Base-by-base conservation (phyloP, 106 monocot genomes). In the Dioscorea zingiberensis region DNA sequence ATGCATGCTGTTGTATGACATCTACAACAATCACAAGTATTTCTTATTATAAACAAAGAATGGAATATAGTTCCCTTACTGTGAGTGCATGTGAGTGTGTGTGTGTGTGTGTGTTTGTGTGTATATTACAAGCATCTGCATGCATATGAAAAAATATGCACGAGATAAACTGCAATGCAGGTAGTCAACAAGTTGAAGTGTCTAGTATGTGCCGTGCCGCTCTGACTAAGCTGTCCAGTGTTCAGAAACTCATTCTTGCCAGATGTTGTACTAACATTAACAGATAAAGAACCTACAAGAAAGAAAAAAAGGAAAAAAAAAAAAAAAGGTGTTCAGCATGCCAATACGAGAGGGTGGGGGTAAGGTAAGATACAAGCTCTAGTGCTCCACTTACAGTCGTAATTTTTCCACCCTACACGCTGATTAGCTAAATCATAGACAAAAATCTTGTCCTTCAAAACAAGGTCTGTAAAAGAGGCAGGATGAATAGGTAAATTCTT, bases 381-480 rank as follows among this genome's bases (percentile, higher is more conserved):
- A 30, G 30, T 30, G 30, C 30, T 30, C n/a, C n/a, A 78, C 97
- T 88, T 77, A 88, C 97, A 92, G 61, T 97, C 91, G 64, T 88
- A 89, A 58, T 81, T 77, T 19, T 47, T 47, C 97, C 91, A 97
- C 58, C 97, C 97, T 22, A 92, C 70, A 8, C 92, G 80, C 66
- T 88, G 83, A 53, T 73, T 78, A 70, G 71, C 86, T 55, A 97
- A 66, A 74, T 97, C 97, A 55, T 97, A 97, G 58, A 92, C 81
- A 71, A 97, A 78, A 60, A 92, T 85, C 77, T 97, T 92, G 61
- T 97, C 97, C 80, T 97, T 97, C 49, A 97, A 78, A 64, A 97
- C 86, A 62, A 97, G 71, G 60, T 97, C 97, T 97, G 85, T 44
- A 73, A 51, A 59, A 23, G 56, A 56, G 19, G 32, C 13, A 60